phyloP scores from a whole-genome alignment of 306 rosid genomes.

The Parietaria judaica region DNA sequence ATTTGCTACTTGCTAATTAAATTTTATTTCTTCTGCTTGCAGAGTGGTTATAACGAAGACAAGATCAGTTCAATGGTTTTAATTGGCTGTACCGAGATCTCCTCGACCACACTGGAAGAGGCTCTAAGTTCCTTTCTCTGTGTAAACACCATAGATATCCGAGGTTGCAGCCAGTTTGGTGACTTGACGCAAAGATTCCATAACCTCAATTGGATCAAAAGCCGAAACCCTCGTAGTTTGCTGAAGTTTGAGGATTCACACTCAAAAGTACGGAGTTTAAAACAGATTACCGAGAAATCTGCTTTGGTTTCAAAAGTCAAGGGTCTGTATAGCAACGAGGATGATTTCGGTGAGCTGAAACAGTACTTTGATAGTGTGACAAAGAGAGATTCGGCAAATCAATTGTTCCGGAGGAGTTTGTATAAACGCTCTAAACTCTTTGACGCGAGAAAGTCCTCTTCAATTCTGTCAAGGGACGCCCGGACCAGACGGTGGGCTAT shows the following conservation, averaged over 20 bases:
- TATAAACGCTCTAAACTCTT: conserved; percentile 91
- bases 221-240: conserved; percentile 37
- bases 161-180: conserved; percentile 80
- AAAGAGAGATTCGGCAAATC: conserved; percentile 84
- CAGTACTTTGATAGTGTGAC: conserved; percentile 89
- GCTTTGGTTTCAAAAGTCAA: conserved; percentile 47
- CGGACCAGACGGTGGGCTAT: conserved; percentile 93
- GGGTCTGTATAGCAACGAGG: conserved; percentile 40
- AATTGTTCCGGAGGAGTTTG: conserved; percentile 67
- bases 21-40: conserved; percentile 41
- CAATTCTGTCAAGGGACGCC: conserved; percentile 97
- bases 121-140: conserved; percentile 60
- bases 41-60: conserved; percentile 60
- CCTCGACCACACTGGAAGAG: conserved; percentile 68
- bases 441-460: conserved; percentile 93
- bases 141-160: conserved; percentile 63
- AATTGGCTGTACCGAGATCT: conserved; percentile 62
- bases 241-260: conserved; percentile 51
- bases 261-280: conserved; percentile 63
- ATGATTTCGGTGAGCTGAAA: conserved; percentile 91
- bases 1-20: conserved; percentile 13
- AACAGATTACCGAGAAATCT: conserved; percentile 50
- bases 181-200: conserved; percentile 57
- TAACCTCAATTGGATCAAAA: conserved; percentile 75
- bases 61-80: conserved; percentile 69